Base-by-base conservation (phyloP, 805 yeast species). In the Kuraishia cidri region DNA sequence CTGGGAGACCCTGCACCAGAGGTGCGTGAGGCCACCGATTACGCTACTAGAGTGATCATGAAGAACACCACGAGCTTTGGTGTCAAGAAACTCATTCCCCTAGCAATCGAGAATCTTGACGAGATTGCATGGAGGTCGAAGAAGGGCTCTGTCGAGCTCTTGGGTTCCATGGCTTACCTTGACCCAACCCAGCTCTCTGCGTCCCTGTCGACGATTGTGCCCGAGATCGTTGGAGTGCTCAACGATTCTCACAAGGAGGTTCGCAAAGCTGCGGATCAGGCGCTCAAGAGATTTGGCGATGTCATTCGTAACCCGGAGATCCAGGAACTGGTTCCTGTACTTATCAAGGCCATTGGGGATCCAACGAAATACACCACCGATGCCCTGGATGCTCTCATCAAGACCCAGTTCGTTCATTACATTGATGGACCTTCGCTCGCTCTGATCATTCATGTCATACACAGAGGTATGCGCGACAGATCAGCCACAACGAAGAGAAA, bases 391-490 rank as follows among this genome's bases (percentile, higher is more conserved):
- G 76, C 84, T 11, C 69, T 92, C 46, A 77, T 90, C 44, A 75
- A 75, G 45, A 92, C 98, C 0, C 94, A 90, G 45, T 92, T 92
- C 47, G 96, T 88, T 29, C 99, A 92, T 57, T 92, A 90, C 56
- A 90, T 92, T 43, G 99, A 92, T 60, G 96, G 97, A 14, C 97
- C 99, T 3, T 90, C 97, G 1, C 66, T 92, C 48, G 98, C 99
- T 0, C 69, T 92, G 46, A 86, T 92, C 35, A 85, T 88, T 40
- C 96, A 88, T 51, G 96, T 92, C 33, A 80, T 92, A 30, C 92
- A 86, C 52, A 75, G 98, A 56, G 99, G 97, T 61, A 77, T 92
- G 83, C 75, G 72, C 33, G 97, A 90, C 44, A 68, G 98, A 48
- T 82, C 95, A n/a, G 97, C 97, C 0, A 67, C 77, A 27, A 84